A percentile compares a stretch with the other conserved stretches of the same genome.
These are phyloP conservation scores for Durusdinium trenchii DNA, from an alignment of 73 alveolate genomes.

Conservation along the genomic window DNA sequence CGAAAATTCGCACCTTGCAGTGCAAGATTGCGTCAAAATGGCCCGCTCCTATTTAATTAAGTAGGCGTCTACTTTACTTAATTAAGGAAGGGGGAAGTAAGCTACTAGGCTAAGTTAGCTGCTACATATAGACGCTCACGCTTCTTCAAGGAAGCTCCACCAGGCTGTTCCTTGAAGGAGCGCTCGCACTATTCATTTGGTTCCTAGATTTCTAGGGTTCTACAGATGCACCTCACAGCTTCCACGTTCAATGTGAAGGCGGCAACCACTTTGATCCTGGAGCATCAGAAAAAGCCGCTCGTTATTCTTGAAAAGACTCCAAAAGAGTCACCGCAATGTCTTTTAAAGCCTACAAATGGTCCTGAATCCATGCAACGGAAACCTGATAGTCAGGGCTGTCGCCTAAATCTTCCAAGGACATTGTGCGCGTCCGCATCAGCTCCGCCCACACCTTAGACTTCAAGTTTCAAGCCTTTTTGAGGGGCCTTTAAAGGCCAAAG, in stretches of 20 bases:
- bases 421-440: constrained; percentile 89
- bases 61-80: too few relatives aligned
- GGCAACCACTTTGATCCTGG: constrained; percentile 47
- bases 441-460: constrained; percentile 72
- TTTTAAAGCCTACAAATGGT: neutral
- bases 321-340: neutral
- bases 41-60: too few relatives aligned
- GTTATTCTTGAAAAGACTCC: neutral
- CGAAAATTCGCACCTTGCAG: constrained; percentile 58
- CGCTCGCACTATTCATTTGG: too few relatives aligned
- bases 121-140: too few relatives aligned
- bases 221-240: constrained; percentile 76
- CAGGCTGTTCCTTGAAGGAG: too few relatives aligned
- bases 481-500: neutral
- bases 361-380: constrained; percentile 93
- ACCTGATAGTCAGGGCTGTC: neutral
- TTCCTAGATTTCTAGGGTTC: too few relatives aligned
- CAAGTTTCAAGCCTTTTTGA: neutral
- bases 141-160: too few relatives aligned
- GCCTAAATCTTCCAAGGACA: constrained; percentile 60
- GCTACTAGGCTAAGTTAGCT: too few relatives aligned
- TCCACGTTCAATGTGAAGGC: constrained; percentile 87
- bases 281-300: neutral
- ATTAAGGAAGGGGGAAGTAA: too few relatives aligned
- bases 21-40: too few relatives aligned